Evolutionary conservation across 2,329 filamentous ascomycete species (phyloP).

Genomic region (Alternaria sp.): DNA sequence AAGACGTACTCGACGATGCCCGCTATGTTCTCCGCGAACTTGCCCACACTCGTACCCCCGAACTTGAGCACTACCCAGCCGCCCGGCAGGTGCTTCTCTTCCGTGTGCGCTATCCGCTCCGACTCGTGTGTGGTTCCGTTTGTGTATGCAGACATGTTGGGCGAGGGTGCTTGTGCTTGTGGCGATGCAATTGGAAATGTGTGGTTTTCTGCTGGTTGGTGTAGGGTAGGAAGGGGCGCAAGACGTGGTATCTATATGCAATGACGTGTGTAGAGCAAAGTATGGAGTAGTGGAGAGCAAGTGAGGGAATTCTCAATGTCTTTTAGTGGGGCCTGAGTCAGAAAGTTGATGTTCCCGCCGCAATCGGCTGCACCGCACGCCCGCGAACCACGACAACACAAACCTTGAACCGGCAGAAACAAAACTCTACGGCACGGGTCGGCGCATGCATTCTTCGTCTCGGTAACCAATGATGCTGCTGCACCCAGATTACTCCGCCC

Average conservation of each 20-base stretch:
- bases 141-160: slow-evolving; percentile 36
- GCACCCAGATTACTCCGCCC: background rate
- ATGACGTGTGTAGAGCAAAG: slow-evolving; percentile 15
- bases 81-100: slow-evolving; percentile 59
- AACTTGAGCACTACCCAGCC: slow-evolving; percentile 94
- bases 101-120: slow-evolving; percentile 51
- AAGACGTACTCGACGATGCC: slow-evolving; percentile 67
- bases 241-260: background rate
- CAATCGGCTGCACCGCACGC: slow-evolving; percentile 16
- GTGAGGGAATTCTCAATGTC: slow-evolving; percentile 15
- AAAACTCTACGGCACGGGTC: slow-evolving; percentile 7
- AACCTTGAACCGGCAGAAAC: background rate
- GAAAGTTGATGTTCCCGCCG: slow-evolving; percentile 13
- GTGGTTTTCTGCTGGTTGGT: background rate
- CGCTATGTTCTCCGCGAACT: slow-evolving; percentile 74
- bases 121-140: slow-evolving; percentile 47
- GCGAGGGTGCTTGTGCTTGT: slow-evolving; percentile 1
- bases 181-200: background rate
- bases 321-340: slow-evolving; percentile 28
- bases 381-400: slow-evolving; percentile 6
- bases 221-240: background rate
- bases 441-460: background rate
- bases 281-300: slow-evolving; percentile 13
- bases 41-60: slow-evolving; percentile 93
- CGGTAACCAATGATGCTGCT: background rate